A percentile compares a stretch with the other conserved stretches of the same genome.
phyloP scores from a whole-genome alignment of 2,329 filamentous ascomycete genomes.

The Simplicillium sp. region DNA sequence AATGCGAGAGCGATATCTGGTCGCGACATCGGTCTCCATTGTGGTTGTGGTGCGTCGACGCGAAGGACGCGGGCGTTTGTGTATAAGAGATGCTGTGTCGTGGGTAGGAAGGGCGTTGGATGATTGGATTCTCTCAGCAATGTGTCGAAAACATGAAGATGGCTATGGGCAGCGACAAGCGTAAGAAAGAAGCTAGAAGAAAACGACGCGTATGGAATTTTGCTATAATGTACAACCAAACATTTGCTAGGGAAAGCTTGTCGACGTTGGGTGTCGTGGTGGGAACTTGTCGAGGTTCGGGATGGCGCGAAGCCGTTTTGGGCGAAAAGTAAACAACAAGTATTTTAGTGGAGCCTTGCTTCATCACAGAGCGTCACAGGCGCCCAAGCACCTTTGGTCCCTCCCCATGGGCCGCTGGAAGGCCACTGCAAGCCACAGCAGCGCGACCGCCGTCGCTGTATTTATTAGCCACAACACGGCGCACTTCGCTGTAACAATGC shows the following conservation, averaged over 20 bases:
- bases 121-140: neutral
- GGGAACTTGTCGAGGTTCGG: too few relatives aligned
- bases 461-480: too few relatives aligned
- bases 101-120: neutral
- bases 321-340: constrained; percentile 8
- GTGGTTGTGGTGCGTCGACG: constrained; percentile 12
- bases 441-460: too few relatives aligned
- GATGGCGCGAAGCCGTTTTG: constrained; percentile 3
- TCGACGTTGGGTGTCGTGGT: too few relatives aligned
- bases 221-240: too few relatives aligned
- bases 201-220: too few relatives aligned
- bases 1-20: constrained; percentile 36
- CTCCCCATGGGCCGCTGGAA: too few relatives aligned
- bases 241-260: too few relatives aligned
- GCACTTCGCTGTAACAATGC: neutral
- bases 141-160: neutral
- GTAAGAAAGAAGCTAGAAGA: too few relatives aligned
- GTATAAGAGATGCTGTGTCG: neutral
- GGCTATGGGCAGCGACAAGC: too few relatives aligned
- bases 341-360: neutral
- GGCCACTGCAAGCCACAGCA: too few relatives aligned
- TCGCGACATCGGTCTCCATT: constrained; percentile 31
- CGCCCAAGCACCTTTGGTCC: too few relatives aligned
- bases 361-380: neutral
- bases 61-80: constrained; percentile 12